Evolutionary conservation across 176 grass and related monocot species (phyloP).

Genomic region (Thalia dealbata): DNA sequence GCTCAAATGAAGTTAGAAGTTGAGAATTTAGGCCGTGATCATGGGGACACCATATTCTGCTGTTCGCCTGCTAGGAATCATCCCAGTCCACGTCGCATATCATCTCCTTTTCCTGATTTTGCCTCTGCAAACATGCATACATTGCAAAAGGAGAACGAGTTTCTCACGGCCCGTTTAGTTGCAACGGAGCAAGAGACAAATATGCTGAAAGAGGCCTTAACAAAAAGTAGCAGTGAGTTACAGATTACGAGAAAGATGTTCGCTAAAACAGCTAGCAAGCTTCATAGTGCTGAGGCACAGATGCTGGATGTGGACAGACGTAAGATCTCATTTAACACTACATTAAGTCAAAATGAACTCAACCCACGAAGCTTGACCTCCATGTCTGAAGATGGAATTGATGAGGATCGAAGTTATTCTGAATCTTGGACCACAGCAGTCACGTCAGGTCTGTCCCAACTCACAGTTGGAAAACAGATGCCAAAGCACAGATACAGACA

Average conservation of each 20-base stretch:
- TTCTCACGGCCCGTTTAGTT: conserved; percentile 76
- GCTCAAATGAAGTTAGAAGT: conserved; percentile 99
- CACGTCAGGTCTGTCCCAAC: conserved; percentile 59
- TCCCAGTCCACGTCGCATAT: conserved; percentile 38
- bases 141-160: conserved; percentile 85
- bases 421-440: conserved; percentile 77
- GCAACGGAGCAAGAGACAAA: conserved; percentile 94
- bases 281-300: conserved; percentile 72
- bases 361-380: conserved; percentile 78
- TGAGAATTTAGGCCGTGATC: conserved; percentile 80
- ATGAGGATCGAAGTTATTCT: conserved; percentile 75
- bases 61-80: conserved; percentile 64
- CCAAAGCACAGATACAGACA: conserved; percentile 43
- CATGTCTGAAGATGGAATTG: conserved; percentile 97
- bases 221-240: conserved; percentile 81
- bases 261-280: conserved; percentile 72
- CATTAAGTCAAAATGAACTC: conserved; percentile 64
- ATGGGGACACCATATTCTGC: conserved; percentile 62
- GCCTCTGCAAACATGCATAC: conserved; percentile 51
- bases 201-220: conserved; percentile 88
- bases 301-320: conserved; percentile 47
- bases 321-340: conserved; percentile 60
- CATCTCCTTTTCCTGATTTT: conserved; percentile 51
- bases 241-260: conserved; percentile 80
- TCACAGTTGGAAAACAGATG: conserved; percentile 59